Evolutionary conservation across 495 filamentous ascomycete genomes (phyloP), one percentile per base, ranked within the genome.

Genomic region (Oidiodendron maius): DNA sequence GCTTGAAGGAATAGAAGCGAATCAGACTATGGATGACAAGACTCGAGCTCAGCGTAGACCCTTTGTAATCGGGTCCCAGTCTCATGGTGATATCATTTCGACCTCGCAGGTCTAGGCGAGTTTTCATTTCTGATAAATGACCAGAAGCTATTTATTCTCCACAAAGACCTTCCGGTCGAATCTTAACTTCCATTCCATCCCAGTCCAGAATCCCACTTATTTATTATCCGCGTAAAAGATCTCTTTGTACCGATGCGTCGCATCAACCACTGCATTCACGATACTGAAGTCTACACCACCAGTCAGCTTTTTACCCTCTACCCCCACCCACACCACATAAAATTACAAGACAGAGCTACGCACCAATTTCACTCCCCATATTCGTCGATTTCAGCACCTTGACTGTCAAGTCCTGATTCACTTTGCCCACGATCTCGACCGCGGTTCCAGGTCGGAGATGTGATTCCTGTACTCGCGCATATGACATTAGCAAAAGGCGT

Each of bases 391-490:
- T 84, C 38, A 94, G 68, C 32, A 89, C 83, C 56, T 83, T 84
- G 38, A 98, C 64, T 13, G 77, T 80, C 34, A 93, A 67, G 58
- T 94, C 89, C 55, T 72, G 71, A 54, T 89, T 82, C 46, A 98
- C 91, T 66, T 93, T 96, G 44, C 90, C 94, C 35, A 97, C 83
- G 50, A 98, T 68, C 68, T 98, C 94, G 15, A 86, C 82, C 37
- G 86, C 78, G 63, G 87, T 88, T 43, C 86, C 83, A 61, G 87
- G 73, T 42, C 78, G 72, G 32, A 97, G 68, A 63, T 95, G 87
- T 25, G 78, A 76, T 52, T 96, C 91, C 40, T 42, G 10, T 3
- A 75, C 89, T 35, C 18, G n/a, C 37, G 20, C 20, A n/a, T n/a
- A n/a, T n/a, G n/a, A n/a, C n/a, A n/a, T 9, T 10, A 17, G 16